Base-by-base conservation (phyloP, 768 basidiomycete genomes). In the Pisolithus sp. region DNA sequence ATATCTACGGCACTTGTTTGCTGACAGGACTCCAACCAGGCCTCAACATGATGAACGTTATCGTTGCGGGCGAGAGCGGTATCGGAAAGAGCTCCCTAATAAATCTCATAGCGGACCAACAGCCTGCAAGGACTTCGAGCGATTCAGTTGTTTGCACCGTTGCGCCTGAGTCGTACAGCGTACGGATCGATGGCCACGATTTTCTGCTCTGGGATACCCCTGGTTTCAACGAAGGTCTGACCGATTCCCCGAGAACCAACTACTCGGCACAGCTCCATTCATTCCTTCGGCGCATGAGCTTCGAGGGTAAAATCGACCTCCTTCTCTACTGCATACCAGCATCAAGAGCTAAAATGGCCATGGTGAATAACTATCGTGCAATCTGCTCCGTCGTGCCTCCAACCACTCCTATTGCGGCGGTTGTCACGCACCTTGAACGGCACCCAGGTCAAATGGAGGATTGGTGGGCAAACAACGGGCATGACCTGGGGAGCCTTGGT, bases 41-140 rank as follows among this genome's bases (percentile, higher is more conserved):
- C 31, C 10, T 37, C 42, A 17, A 13, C 13, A 21, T 34, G 31
- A 59, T 57, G 61, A 65, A 63, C 31, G 24, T 63, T 30, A 53
- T 65, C 45, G 34, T 66, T 36, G 52, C 28, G 41, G 64, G 64
- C 12, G 62, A 65, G 54, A 56, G 56, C 4, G 62, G 60, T 15
- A 52, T 46, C 24, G 62, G 64, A 37, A 61, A 66, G 37, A 65
- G 64, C 5, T 66, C 59, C 15, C 46, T 66, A 18, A 49, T 66
- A 5, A 66, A 66, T 40, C 40, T 63, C 8, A 54, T 61, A 37
- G 12, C 56, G 0, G 53, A 54, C 1, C 34, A 21, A 42, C 28
- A 59, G 24, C 34, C 55, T 3, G 55, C 59, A 26, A 45, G 48
- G 10, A 56, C 59, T 13, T 64, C 62, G 28, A 55, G 53, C 38